Percentiles rank a stretch among this genome's conserved stretches.
phyloP scores from a whole-genome alignment of 2,329 filamentous ascomycete genomes.

The Fusarium sp. region DNA sequence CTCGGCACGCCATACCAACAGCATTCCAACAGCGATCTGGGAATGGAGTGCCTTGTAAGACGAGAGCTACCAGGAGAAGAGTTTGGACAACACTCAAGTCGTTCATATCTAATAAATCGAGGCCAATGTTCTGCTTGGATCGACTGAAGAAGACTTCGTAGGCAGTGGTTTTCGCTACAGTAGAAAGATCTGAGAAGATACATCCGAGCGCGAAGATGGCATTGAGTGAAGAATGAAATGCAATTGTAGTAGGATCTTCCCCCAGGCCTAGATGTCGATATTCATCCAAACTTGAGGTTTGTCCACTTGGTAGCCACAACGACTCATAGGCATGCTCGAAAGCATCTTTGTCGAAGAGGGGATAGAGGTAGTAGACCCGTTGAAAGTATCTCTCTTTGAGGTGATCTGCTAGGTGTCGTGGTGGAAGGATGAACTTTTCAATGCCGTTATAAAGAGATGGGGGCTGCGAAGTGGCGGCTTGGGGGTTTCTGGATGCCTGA shows the following conservation, averaged over 20 bases:
- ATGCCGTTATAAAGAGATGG: neutral
- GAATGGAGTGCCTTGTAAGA: neutral
- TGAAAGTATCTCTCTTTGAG: neutral
- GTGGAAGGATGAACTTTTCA: neutral
- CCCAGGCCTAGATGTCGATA: neutral
- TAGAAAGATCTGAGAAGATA: neutral
- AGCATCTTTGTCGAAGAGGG: neutral
- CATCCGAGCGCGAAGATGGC: neutral
- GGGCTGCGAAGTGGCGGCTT: neutral
- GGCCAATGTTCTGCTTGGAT: neutral
- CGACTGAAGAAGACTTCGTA: neutral
- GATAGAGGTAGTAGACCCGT: neutral
- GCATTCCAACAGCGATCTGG: conserved; percentile 1
- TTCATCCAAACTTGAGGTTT: neutral
- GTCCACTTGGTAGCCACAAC: neutral
- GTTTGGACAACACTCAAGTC: neutral
- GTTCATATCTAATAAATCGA: neutral
- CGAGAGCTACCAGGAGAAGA: neutral
- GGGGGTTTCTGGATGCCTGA: neutral
- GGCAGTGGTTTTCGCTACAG: neutral
- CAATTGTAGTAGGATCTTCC: neutral
- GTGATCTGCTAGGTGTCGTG: neutral
- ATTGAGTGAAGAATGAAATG: neutral
- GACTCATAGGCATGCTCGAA: neutral
- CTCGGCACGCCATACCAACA: neutral